Evolutionary conservation across 1,139 yeast genomes (phyloP).

Genomic region (Yamadazyma mexicana): DNA sequence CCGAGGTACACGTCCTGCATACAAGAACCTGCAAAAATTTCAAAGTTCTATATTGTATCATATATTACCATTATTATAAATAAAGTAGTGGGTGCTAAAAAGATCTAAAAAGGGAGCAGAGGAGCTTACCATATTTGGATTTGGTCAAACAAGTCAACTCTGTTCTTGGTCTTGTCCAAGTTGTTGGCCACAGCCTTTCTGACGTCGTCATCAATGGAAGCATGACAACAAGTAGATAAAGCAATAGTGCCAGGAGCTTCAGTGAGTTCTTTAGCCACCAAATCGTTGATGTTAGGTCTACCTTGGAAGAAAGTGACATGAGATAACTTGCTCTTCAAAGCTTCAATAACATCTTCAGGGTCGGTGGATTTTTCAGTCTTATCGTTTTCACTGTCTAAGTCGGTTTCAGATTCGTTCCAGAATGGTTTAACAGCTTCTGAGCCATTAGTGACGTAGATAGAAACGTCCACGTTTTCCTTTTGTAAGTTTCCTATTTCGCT

Average conservation of each 20-base stretch:
- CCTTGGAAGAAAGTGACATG: slow-evolving; percentile 33
- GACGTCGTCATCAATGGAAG: slow-evolving; percentile 38
- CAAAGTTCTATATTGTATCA: not conserved
- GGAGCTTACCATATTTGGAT: slow-evolving; percentile 32
- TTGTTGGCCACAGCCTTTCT: slow-evolving; percentile 34
- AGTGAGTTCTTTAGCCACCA: slow-evolving; percentile 35
- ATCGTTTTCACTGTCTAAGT: slow-evolving; percentile 13
- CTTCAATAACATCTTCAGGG: slow-evolving; percentile 16
- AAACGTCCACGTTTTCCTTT: slow-evolving; percentile 23
- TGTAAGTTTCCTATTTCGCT: slow-evolving; percentile 37
- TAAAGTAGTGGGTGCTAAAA: too few species aligned
- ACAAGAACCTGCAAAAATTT: too few species aligned
- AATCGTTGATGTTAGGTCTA: slow-evolving; percentile 40
- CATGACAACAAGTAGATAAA: slow-evolving; percentile 43
- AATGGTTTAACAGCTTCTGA: slow-evolving; percentile 22
- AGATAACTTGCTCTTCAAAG: slow-evolving; percentile 21
- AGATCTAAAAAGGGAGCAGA: too few species aligned
- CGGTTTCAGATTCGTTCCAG: slow-evolving; percentile 15
- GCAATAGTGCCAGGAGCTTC: slow-evolving; percentile 33
- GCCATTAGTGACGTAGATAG: slow-evolving; percentile 37
- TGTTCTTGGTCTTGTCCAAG: slow-evolving; percentile 25
- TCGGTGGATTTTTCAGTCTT: slow-evolving; percentile 13
- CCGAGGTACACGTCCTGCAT: too few species aligned
- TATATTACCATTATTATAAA: not conserved
- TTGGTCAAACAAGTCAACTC: slow-evolving; percentile 45